These are phyloP conservation scores for Jatropha multifida DNA, from an alignment of 441 rosid genomes.

Conservation along the genomic window DNA sequence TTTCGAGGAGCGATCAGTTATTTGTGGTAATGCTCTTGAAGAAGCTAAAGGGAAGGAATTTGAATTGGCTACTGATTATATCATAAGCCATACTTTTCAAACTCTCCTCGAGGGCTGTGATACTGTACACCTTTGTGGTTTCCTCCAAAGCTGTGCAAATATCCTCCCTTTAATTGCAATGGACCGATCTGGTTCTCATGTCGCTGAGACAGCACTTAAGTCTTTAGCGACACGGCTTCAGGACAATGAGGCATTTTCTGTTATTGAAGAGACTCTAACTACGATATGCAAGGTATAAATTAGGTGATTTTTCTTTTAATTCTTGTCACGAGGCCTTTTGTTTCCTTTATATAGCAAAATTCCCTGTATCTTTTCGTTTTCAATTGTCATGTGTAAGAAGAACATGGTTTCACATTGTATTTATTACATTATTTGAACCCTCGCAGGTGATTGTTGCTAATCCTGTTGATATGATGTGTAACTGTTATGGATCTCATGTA, in stretches of 20 bases:
- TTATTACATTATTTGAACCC: conserved; percentile 1
- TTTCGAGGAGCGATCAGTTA: conserved; percentile 65
- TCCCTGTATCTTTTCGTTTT: neutral
- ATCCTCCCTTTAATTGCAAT: conserved; percentile 77
- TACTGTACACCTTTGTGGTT: conserved; percentile 76
- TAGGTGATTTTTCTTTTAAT: neutral
- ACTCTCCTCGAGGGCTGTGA: conserved; percentile 84
- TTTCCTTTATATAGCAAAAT: neutral
- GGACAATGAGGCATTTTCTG: conserved; percentile 54
- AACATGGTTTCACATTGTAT: neutral
- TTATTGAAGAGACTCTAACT: conserved; percentile 64
- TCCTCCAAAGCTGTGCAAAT: conserved; percentile 56
- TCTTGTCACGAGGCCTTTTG: neutral
- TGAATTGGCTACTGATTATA: conserved; percentile 89
- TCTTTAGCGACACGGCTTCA: conserved; percentile 70
- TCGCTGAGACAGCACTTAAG: conserved; percentile 89
- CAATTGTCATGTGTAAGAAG: neutral
- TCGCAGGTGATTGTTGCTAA: conserved; percentile 62
- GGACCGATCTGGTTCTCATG: conserved; percentile 97
- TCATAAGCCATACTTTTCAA: conserved; percentile 80
- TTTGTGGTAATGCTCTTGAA: conserved; percentile 87
- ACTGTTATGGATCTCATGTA: conserved; percentile 91
- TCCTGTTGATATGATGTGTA: conserved; percentile 65
- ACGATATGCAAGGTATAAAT: conserved; percentile 72
- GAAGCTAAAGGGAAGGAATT: conserved; percentile 88